Percentiles rank a stretch among this genome's conserved stretches.
Conservation (phyloP, 1,139 yeast species). For the Diutina pseudorugosa region DNA sequence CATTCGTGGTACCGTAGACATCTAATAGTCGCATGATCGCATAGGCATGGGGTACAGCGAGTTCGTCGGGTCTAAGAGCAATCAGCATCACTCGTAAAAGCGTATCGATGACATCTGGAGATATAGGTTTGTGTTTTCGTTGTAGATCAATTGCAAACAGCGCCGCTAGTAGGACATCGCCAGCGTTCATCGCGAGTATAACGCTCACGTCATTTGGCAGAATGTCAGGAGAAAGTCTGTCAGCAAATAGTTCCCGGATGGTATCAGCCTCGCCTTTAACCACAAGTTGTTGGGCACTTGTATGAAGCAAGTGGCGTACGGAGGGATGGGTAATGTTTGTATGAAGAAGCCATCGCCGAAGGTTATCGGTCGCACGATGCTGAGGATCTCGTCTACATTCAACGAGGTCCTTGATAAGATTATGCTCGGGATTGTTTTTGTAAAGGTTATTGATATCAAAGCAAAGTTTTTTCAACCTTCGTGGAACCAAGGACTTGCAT, state of each 20-base stretch:
- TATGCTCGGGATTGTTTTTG: neutral
- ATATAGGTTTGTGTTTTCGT: neutral
- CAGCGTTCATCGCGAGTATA: neutral
- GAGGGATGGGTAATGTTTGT: neutral
- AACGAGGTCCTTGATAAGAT: neutral
- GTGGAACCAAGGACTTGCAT: neutral
- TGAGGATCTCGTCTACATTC: neutral
- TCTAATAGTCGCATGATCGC: neutral
- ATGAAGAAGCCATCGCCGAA: neutral
- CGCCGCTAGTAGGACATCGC: neutral
- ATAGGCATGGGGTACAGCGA: neutral
- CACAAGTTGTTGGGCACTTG: neutral
- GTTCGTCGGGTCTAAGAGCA: neutral
- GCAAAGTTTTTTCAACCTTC: neutral
- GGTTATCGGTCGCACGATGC: neutral
- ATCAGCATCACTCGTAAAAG: neutral
- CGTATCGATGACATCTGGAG: neutral
- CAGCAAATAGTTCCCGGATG: neutral
- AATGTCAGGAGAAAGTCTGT: neutral
- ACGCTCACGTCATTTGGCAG: neutral
- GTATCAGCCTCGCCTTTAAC: neutral
- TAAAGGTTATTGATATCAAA: neutral
- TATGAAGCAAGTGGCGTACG: neutral
- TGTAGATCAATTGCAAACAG: neutral
- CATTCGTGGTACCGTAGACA: neutral